Evolutionary conservation across 305 asterid genomes (phyloP).

Genomic region (Rubia balearica): DNA sequence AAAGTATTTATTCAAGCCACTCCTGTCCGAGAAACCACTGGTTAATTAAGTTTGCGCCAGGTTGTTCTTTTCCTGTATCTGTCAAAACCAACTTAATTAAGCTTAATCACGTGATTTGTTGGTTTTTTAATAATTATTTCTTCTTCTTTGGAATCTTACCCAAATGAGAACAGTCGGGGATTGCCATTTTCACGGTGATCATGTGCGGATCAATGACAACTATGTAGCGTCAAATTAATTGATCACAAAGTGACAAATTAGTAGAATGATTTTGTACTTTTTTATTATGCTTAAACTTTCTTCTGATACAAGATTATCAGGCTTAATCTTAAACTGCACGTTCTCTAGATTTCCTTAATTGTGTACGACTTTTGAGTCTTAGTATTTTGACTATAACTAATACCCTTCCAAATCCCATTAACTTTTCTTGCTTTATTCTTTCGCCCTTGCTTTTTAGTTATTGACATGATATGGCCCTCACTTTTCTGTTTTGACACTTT

Average conservation of each 20-base stretch:
- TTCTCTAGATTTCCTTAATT: background rate
- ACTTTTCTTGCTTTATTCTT: no score
- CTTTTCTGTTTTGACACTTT: no score
- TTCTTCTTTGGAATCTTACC: conserved; percentile 3
- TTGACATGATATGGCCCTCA: no score
- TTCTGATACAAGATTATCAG: no score
- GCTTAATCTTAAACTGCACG: background rate
- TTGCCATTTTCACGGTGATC: background rate
- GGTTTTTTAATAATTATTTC: background rate
- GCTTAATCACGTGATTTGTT: conserved; percentile 13
- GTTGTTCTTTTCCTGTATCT: no score
- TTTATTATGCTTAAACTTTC: no score
- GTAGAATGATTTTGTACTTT: background rate
- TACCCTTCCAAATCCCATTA: background rate
- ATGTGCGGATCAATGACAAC: background rate
- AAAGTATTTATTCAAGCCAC: no score
- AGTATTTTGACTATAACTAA: background rate
- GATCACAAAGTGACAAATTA: background rate
- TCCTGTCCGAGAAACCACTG: no score
- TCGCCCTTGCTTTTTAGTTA: no score
- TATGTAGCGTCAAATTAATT: conserved; percentile 7
- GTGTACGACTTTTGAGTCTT: background rate
- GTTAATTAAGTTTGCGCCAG: no score
- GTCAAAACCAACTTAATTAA: background rate
- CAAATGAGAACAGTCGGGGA: background rate